Evolutionary conservation across 1,139 yeast genomes (phyloP), one percentile per base, ranked within the genome.

Genomic region (Wickerhamomyces sp.): DNA sequence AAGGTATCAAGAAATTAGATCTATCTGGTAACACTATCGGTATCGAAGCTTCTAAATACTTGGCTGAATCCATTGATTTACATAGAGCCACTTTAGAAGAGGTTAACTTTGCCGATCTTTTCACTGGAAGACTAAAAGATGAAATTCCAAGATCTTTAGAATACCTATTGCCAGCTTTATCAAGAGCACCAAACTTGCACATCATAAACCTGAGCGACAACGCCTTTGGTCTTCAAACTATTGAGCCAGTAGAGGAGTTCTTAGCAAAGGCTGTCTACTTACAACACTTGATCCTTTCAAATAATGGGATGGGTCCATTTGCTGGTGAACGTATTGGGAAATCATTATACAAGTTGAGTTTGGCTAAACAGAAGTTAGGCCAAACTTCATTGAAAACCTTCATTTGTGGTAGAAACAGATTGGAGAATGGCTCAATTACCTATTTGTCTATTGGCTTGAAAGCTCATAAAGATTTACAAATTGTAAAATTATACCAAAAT

Each of bases 261-360:
- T 70, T 94, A 47, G 67, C 86, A 14, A 73, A 80, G 53, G 96
- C 95, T 35, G 72, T 78, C 15, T 80, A 95, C 20, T 67, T 92
- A 43, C 83, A 86, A 61, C 96, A 92, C 59, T 74, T 94, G 60
- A 81, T 87, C 48, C 70, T 94, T 48, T 84, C 96, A 35, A 92
- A 92, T 65, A 92, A 94, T 61, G 98, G 98, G 40, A 82, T 92
- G 79, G 98, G 98, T 18, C 98, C 98, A 24, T 85, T 84, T 62
- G 96, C 97, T 0, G 98, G 98, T 52, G 83, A 94, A 39, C 76
- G 96, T 61, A 85, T 92, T 49, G 98, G 97, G 44, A 78, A 78
- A 49, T 87, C 96, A 6, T 74, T 92, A 43, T 87, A 72, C 64
- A 73, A 74, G 54, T 73, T 90, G 52, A 79, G 95, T n/a, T 63